Evolutionary conservation across 805 yeast species (phyloP).

Genomic region (Pichia exigua): DNA sequence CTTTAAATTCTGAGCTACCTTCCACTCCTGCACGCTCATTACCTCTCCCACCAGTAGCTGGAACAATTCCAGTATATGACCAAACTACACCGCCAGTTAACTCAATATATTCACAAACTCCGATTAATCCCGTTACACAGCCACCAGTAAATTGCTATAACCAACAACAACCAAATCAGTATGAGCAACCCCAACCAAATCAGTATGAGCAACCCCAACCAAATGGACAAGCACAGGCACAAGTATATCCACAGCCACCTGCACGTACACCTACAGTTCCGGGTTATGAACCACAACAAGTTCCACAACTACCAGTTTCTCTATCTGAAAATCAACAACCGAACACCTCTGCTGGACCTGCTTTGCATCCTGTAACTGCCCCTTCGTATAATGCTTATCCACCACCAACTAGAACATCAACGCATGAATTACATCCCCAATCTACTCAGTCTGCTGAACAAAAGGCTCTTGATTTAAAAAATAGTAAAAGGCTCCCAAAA

Average conservation of each 20-base stretch:
- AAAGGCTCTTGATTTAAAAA: slow-evolving; percentile 1
- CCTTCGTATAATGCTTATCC: neutral
- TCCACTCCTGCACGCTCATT: neutral
- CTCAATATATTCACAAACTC: too few relatives aligned
- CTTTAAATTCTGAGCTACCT: neutral
- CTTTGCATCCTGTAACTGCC: neutral
- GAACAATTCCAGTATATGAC: too few relatives aligned
- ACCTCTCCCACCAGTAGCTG: neutral
- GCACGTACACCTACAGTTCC: slow-evolving; percentile 11
- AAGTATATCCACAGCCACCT: slow-evolving; percentile 15
- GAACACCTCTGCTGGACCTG: neutral
- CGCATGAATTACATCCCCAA: neutral
- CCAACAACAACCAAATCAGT: slow-evolving; percentile 14
- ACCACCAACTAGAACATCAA: neutral
- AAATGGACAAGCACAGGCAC: neutral
- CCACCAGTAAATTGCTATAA: slow-evolving; percentile 1
- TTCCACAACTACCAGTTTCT: neutral
- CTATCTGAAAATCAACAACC: slow-evolving; percentile 6
- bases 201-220: slow-evolving; percentile 12
- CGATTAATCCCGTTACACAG: neutral
- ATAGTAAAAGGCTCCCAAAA: slow-evolving; percentile 12
- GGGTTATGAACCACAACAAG: neutral
- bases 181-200: slow-evolving; percentile 14
- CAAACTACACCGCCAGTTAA: neutral
- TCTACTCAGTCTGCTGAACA: slow-evolving; percentile 1